Conservation (phyloP, 345 rosid species). For the Ceriops zippeliana region DNA sequence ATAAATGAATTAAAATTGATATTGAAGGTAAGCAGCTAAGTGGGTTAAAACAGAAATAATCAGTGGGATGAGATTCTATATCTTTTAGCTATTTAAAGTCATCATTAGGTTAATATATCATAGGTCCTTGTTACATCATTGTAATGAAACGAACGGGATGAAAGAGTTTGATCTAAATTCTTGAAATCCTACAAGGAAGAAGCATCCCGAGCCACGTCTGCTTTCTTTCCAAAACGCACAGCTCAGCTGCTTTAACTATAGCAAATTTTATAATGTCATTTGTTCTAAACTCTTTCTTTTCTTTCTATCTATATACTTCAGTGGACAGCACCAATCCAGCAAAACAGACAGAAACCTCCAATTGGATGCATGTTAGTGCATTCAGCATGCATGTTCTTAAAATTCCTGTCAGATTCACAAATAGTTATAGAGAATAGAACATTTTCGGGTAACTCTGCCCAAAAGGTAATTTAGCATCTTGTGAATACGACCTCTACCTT, state of each 20-base stretch:
- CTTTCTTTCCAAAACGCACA: background rate
- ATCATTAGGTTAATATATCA: background rate
- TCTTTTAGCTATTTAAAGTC: background rate
- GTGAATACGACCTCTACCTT: background rate
- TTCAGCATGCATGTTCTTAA: too few species aligned
- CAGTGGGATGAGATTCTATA: background rate
- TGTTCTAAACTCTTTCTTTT: background rate
- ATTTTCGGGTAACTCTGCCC: background rate
- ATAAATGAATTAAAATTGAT: conserved; percentile 9
- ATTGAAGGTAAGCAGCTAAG: conserved; percentile 17
- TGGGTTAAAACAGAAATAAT: conserved; percentile 3
- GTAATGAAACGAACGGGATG: background rate
- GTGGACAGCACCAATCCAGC: background rate
- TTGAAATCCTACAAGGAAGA: background rate
- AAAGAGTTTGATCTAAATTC: too few species aligned
- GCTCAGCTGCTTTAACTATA: background rate
- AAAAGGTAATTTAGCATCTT: background rate
- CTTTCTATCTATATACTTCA: background rate
- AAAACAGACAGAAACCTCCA: background rate
- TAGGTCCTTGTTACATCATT: background rate
- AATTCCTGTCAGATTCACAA: too few species aligned
- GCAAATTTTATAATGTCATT: background rate
- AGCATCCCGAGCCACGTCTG: background rate
- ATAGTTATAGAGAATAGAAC: background rate
- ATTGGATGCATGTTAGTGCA: too few species aligned